phyloP scores from a whole-genome alignment of 2,329 filamentous ascomycete genomes.

The Tolypocladium inflatum region DNA sequence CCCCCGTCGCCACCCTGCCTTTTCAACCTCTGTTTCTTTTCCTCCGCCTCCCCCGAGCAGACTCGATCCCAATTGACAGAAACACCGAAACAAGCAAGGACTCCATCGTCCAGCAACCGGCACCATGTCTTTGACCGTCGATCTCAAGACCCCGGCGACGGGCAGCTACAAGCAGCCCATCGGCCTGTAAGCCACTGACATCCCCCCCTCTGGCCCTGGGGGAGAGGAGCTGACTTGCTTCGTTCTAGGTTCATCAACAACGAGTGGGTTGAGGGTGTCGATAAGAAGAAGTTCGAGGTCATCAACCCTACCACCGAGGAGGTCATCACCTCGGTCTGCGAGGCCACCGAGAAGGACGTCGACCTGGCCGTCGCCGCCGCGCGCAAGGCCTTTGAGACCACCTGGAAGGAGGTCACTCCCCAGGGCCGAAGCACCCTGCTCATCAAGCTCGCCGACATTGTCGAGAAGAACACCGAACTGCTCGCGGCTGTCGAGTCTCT shows the following conservation, averaged over 20 bases:
- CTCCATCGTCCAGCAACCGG: not conserved
- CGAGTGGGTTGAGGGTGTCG: constrained; percentile 69
- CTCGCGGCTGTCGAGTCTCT: constrained; percentile 78
- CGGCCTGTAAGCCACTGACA: constrained; percentile 41
- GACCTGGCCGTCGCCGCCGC: constrained; percentile 75
- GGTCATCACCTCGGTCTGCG: constrained; percentile 71
- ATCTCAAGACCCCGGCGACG: constrained; percentile 60
- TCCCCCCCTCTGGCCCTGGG: not conserved
- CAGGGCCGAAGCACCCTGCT: constrained; percentile 61
- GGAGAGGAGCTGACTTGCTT: not conserved
- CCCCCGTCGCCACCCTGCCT: not conserved
- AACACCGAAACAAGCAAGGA: not conserved
- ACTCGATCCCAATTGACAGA: not conserved
- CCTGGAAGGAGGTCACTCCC: constrained; percentile 60
- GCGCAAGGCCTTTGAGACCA: constrained; percentile 72
- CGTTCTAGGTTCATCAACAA: constrained; percentile 75
- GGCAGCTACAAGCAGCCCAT: constrained; percentile 51
- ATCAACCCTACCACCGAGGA: constrained; percentile 83
- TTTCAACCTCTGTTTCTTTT: not conserved
- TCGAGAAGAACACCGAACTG: constrained; percentile 67
- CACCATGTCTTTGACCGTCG: constrained; percentile 40
- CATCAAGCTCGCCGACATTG: constrained; percentile 67
- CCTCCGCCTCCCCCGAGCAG: not conserved
- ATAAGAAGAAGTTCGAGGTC: constrained; percentile 86
- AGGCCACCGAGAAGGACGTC: constrained; percentile 82